phyloP scores from a whole-genome alignment of 2,329 filamentous ascomycete species.

The Phyllachora maydis region DNA sequence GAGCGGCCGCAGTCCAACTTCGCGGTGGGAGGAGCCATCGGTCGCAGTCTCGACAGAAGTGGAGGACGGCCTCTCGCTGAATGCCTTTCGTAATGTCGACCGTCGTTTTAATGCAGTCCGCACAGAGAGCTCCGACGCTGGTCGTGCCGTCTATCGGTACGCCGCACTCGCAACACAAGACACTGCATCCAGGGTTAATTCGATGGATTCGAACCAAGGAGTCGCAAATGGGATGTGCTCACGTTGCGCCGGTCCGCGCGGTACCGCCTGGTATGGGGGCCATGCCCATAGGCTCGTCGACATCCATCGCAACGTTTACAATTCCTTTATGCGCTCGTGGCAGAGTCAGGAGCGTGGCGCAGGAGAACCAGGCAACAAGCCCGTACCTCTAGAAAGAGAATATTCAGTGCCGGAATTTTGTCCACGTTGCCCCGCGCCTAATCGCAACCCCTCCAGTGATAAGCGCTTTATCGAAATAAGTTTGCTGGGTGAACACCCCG shows the following conservation, averaged over 20 bases:
- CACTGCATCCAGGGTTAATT: slow-evolving; percentile 23
- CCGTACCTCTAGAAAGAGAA: too few species aligned
- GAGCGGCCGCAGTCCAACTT: slow-evolving; percentile 68
- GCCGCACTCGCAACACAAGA: slow-evolving; percentile 95
- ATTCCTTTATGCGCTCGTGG: too few species aligned
- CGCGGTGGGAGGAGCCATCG: slow-evolving; percentile 75
- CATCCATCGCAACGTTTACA: too few species aligned
- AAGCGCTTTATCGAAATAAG: too few species aligned
- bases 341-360: too few species aligned
- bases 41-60: slow-evolving; percentile 89
- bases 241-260: slow-evolving; percentile 12
- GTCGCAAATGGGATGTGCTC: slow-evolving; percentile 4
- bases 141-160: slow-evolving; percentile 85
- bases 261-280: slow-evolving; percentile 6
- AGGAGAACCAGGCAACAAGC: too few species aligned
- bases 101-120: slow-evolving; percentile 87
- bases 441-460: too few species aligned
- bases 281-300: slow-evolving; percentile 12
- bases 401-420: too few species aligned
- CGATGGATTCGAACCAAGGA: not conserved
- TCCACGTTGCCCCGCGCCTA: too few species aligned
- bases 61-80: slow-evolving; percentile 72
- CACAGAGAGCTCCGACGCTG: slow-evolving; percentile 72
- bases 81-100: slow-evolving; percentile 86
- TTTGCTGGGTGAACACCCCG: too few species aligned